Base-by-base conservation (phyloP, 2,329 filamentous ascomycete genomes). In the Xylaria sp. region DNA sequence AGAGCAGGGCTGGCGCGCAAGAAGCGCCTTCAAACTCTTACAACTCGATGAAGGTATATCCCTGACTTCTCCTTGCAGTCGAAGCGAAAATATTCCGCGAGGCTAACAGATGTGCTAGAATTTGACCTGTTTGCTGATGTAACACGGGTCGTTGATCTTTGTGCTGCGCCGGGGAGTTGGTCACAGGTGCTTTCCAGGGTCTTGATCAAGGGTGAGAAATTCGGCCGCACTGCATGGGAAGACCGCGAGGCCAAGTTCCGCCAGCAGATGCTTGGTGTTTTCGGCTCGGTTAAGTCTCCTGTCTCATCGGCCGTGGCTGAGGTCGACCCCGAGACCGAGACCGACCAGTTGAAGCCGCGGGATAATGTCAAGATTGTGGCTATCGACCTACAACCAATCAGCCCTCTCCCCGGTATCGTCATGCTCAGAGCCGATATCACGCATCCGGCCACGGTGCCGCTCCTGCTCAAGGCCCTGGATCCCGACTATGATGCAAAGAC, bases 1-100 rank as follows among this genome's bases (percentile, higher is more conserved):
- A 83, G 96, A 99, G 81, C 96, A 99, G 85, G 97, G 97, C 72
- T 99, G 96, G 95, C 92, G 96, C 43, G 96, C 96, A 33, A 89
- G 96, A 67, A 97, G 94, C 74, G 96, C 96, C 9, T 99, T 98
- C 85, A 99, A 99, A 82, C 89, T 99, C 28, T 89, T 99, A 13
- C 96, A 99, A 81, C 89, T 99, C 28, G 94, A 99, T 80, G 94
- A 91, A 83, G 89, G 89, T 90, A 68, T 46, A 15, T n/a, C 18
- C 13, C 7, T 15, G 33, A 6, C 9, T 20, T 63, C 15, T 57
- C 76, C 48, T 25, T 56, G 31, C 39, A 10, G 10, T 54, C 57
- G 48, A 55, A 3, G 51, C 46, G 56, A 23, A 60, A 56, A 64
- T 28, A 13, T 58, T 57, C 25, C 52, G n/a, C 51, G 60, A 43